Conservation (phyloP, 495 filamentous ascomycete species). For the Geoglossum glabrum region DNA sequence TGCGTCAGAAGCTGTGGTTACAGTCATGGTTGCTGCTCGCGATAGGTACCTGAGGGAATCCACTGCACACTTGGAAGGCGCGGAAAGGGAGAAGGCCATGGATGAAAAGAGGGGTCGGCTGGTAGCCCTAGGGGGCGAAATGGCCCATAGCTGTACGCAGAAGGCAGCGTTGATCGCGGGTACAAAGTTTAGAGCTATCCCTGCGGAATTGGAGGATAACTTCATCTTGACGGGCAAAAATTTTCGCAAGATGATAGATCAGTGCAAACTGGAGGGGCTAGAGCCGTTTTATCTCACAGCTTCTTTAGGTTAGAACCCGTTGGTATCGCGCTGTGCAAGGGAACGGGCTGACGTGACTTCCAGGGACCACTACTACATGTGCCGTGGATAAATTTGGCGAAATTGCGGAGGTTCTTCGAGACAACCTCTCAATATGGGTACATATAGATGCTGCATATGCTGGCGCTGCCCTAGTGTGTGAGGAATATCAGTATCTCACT, state of each 20-base stretch:
- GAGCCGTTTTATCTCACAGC: slow-evolving; percentile 72
- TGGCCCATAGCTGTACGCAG: slow-evolving; percentile 63
- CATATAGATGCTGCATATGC: slow-evolving; percentile 97
- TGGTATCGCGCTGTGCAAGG: neutral
- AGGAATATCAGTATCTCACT: slow-evolving; percentile 58
- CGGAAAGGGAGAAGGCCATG: slow-evolving; percentile 41
- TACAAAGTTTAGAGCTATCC: slow-evolving; percentile 49
- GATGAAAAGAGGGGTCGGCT: slow-evolving; percentile 46
- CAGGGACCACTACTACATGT: slow-evolving; percentile 65
- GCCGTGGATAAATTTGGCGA: slow-evolving; percentile 63
- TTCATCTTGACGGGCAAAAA: slow-evolving; percentile 50
- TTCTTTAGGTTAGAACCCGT: slow-evolving; percentile 32
- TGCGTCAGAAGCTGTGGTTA: slow-evolving; percentile 74
- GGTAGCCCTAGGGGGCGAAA: slow-evolving; percentile 62
- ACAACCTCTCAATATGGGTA: slow-evolving; percentile 59
- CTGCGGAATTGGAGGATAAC: slow-evolving; percentile 35
- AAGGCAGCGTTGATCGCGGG: slow-evolving; percentile 81
- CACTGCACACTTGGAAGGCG: slow-evolving; percentile 28
- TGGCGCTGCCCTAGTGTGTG: slow-evolving; percentile 59
- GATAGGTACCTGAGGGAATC: slow-evolving; percentile 54
- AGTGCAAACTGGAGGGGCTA: slow-evolving; percentile 39
- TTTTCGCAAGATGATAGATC: slow-evolving; percentile 37
- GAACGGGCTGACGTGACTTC: neutral
- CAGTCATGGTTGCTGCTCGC: slow-evolving; percentile 71
- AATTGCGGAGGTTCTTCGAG: slow-evolving; percentile 41